Percentiles rank a stretch among this genome's conserved stretches.
phyloP scores from a whole-genome alignment of 2,329 filamentous ascomycete species.

The Arthrobotrys sinensis region DNA sequence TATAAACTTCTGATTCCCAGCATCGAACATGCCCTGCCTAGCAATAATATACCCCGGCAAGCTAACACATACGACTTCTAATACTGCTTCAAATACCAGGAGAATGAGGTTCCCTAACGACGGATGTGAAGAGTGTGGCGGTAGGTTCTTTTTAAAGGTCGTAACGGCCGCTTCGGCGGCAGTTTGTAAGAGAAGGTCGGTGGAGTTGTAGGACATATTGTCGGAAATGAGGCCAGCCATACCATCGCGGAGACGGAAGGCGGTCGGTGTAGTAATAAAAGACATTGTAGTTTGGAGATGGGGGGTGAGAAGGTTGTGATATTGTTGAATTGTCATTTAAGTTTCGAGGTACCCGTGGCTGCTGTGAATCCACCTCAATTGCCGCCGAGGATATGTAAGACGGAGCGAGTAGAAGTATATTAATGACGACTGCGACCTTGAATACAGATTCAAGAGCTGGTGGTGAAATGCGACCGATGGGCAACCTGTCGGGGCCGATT shows the following conservation, averaged over 20 bases:
- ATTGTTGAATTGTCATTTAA: background rate
- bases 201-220: conserved; percentile 36
- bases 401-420: conserved; percentile 9
- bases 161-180: conserved; percentile 17
- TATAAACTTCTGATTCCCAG: conserved; percentile 94
- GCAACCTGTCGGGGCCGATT: background rate
- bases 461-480: conserved; percentile 31
- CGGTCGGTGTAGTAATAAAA: conserved; percentile 68
- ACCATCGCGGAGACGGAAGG: conserved; percentile 56
- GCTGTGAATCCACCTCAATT: conserved; percentile 6
- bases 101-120: conserved; percentile 77
- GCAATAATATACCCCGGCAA: conserved; percentile 95
- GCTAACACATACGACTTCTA: conserved; percentile 95
- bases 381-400: background rate
- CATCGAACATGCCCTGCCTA: conserved; percentile 90
- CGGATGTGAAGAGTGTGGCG: conserved; percentile 43
- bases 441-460: background rate
- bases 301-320: background rate
- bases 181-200: conserved; percentile 48
- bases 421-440: background rate
- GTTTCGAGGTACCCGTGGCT: background rate
- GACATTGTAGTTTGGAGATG: conserved; percentile 65
- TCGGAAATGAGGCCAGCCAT: conserved; percentile 9
- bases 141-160: conserved; percentile 31
- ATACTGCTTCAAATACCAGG: conserved; percentile 92